Percentiles rank a stretch among this genome's conserved stretches.
phyloP scores from a whole-genome alignment of 2,329 filamentous ascomycete genomes.

The Alternaria infectoria region DNA sequence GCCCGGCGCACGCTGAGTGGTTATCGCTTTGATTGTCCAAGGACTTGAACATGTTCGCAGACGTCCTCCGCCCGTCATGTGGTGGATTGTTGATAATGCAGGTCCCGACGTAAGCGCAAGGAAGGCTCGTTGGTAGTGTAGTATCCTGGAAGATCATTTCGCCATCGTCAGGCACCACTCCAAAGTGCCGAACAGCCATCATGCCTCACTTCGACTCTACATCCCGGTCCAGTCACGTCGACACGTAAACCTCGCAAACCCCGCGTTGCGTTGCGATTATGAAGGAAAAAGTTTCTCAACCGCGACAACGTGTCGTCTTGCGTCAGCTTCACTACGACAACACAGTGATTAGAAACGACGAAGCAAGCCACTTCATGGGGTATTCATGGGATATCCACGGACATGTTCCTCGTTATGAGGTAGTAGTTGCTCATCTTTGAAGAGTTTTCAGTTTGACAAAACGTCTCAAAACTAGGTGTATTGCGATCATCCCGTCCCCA shows the following conservation, averaged over 20 bases:
- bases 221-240: not conserved
- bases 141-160: not conserved
- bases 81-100: not conserved
- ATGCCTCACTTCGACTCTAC: not conserved
- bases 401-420: not conserved
- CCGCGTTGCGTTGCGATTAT: not conserved
- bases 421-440: not conserved
- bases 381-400: not conserved
- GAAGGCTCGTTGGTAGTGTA: not conserved
- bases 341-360: not conserved
- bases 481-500: not conserved
- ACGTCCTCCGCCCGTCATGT: not conserved
- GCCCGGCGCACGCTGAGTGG: not conserved
- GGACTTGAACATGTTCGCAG: not conserved
- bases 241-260: not conserved
- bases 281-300: not conserved
- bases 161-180: not conserved
- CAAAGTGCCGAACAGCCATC: not conserved
- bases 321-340: not conserved
- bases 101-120: not conserved
- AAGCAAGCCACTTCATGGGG: not conserved
- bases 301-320: not conserved
- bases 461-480: not conserved
- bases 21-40: not conserved
- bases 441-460: not conserved